Base-by-base conservation (phyloP, 2,329 filamentous ascomycete species). In the Dactylellina parvicollis region DNA sequence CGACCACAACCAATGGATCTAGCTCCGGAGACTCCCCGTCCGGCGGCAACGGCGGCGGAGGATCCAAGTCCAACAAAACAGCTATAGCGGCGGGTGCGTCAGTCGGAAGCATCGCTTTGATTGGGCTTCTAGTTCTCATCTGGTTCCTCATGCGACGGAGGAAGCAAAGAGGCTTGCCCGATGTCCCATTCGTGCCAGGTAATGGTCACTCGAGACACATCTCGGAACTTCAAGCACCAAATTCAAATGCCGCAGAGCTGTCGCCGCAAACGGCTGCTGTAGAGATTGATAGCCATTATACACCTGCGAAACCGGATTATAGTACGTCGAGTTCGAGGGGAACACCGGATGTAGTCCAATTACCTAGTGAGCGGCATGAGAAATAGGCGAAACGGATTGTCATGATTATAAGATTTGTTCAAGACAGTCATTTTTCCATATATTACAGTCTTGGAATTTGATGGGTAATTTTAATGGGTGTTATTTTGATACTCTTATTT, bases 61-160 rank as follows among this genome's bases (percentile, higher is more conserved):
- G 54, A 8, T 46, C 54, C 2, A 69, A 60, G 20, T 52, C 26
- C 4, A 69, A 69, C 16, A 69, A 44, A 30, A 46, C 44, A 4
- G 54, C 64, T 4, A 59, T 69, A 32, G 64, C 64, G 16, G 64
- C 64, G 1, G 55, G 64, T 14, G 64, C 64, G 28, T 26, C 54
- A 5, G 38, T 55, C 10, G 64, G 64, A 14, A 42, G 26, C 16
- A 30, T 69, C 5, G 64, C 38, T 1, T 20, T 69, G 3, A 60
- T 60, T 20, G 55, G 22, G 7, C 16, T 59, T 14, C 24, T 30
- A 5, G 16, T 60, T 30, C 42, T 69, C 5, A 36, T 46, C 4
- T 61, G 56, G 46, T 61, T 59, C 14, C 42, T 67, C 16, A 34
- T 69, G 22, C 47, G 47, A 16, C 44, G 55, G 32, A 69, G 47